Evolutionary conservation across 768 basidiomycete genomes (phyloP), one percentile per base, ranked within the genome.

Genomic region (Suillus weaverae): DNA sequence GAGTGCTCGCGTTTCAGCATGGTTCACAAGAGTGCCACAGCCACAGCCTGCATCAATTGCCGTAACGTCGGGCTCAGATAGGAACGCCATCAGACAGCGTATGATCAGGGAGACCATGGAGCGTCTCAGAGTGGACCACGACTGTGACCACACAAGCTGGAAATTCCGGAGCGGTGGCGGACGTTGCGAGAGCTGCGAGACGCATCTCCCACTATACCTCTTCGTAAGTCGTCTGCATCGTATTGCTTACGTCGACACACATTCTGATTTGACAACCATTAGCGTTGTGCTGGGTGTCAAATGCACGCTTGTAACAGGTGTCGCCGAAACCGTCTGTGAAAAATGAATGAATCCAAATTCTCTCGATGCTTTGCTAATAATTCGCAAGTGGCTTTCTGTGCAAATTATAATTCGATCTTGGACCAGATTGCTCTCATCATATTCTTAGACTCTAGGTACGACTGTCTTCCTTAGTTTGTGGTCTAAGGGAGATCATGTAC

Each of bases 131-230:
- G 73, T 76, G 6, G 81, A 85, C 64, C 89, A 90, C 69, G 80
- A 86, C 3, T 90, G 89, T 63, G 20, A 65, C 13, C 76, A 80
- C 4, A 74, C 73, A 54, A 57, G n/a, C 0, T 89, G 87, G 86
- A 73, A 68, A 32, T 80, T 80, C 44, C 75, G 80, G 0, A 1
- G 70, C 2, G 85, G 85, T 0, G 79, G 77, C 0, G 83, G 81
- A 5, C 57, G 33, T 11, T 88, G 87, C 60, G 81, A 86, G 60
- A 78, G 71, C 62, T 88, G 87, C 65, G 70, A 74, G 16, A 63
- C 72, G 55, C 61, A 74, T 59, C 69, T 88, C 10, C 79, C 74
- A 0, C 16, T 72, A 1, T 89, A 78, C 72, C 73, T 89, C 48
- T 73, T 84, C 70, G 88, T 89, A 66, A 71, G 84, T 77, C 30